Base-by-base conservation (phyloP, 179 eudicot species). In the Spinacia oleracea region DNA sequence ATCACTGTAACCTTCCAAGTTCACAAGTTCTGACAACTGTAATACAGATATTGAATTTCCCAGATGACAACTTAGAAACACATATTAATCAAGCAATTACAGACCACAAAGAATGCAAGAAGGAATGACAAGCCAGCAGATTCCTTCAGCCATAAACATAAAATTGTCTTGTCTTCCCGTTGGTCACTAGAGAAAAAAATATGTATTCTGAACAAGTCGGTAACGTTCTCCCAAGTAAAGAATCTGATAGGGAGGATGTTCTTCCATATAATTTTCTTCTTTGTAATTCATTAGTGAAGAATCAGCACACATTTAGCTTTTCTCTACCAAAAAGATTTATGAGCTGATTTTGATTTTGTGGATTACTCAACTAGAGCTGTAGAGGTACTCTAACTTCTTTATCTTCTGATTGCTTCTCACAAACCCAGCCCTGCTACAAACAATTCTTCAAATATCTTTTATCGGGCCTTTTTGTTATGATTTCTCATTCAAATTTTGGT, bases 1-100 rank as follows among this genome's bases (percentile, higher is more conserved):
- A 80, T 91, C 94, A 80, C 97, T 85, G 78, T 94, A 94, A 71
- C 97, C 98, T 81, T 92, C 96, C 86, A 92, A 87, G 74, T 83
- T 94, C 74, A 93, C 98, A 76, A 95, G 98, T 80, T 95, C 98
- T 55, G 97, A 87, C 89, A 95, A 84, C 98, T 95, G 88, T 77
- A 86, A 77, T 38, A 66, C 71, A 78, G 68, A 43, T 34, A 63
- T 74, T 63, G 32, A 34, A 71, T 31, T 16, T 25, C 64, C 67
- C 62, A 23, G 65, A 73, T 70, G 35, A 32, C 48, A 80, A 50
- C 21, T 70, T 21, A 63, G 46, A 65, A 74, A 25, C 45, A 68
- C 14, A 53, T 53, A 53, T 55, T 32, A 56, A 65, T n/a, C 56
- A 35, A 63, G 43, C 64, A 31, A 75, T 2, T 72, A 9, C 40